Conservation (phyloP, 1,284 basidiomycete genomes). For the Takashimella koratensis region DNA sequence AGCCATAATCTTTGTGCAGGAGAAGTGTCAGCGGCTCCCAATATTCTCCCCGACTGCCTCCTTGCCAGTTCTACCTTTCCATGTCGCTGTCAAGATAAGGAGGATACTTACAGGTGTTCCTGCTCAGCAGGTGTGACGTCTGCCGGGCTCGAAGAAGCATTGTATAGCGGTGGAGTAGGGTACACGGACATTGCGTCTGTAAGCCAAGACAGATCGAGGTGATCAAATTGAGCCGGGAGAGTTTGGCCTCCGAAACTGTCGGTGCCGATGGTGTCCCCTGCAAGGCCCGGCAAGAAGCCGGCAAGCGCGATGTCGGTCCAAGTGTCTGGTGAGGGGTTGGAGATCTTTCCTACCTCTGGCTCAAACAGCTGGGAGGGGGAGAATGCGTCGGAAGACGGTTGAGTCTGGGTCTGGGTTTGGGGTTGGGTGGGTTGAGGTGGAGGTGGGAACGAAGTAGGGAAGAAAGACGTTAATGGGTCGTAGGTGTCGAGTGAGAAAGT, state of each 20-base stretch:
- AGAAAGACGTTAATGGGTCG: not conserved
- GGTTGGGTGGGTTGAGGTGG: not conserved
- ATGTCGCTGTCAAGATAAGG: not conserved
- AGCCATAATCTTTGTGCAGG: conserved; percentile 20
- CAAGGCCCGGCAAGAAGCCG: not conserved
- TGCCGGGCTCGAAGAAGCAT: no score
- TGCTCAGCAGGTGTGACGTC: no score
- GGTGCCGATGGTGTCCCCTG: not conserved
- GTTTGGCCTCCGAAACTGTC: not conserved
- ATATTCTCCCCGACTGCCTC: no score
- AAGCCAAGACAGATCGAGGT: conserved; percentile 10
- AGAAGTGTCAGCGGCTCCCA: no score
- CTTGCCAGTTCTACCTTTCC: no score
- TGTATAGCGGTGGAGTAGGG: no score
- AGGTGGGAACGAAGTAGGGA: no score
- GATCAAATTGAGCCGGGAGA: not conserved
- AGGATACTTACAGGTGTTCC: conserved; percentile 15
- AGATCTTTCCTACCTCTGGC: not conserved
- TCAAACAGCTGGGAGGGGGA: not conserved
- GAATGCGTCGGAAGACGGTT: not conserved
- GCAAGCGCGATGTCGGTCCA: not conserved
- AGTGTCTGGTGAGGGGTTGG: not conserved
- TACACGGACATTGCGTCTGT: no score
- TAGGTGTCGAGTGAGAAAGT: not conserved
- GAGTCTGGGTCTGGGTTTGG: not conserved